A percentile compares a stretch with the other conserved stretches of the same genome.
These are phyloP conservation scores for Botryotinia narcissicola DNA, from an alignment of 2,329 filamentous ascomycete genomes.

Conservation along the genomic window DNA sequence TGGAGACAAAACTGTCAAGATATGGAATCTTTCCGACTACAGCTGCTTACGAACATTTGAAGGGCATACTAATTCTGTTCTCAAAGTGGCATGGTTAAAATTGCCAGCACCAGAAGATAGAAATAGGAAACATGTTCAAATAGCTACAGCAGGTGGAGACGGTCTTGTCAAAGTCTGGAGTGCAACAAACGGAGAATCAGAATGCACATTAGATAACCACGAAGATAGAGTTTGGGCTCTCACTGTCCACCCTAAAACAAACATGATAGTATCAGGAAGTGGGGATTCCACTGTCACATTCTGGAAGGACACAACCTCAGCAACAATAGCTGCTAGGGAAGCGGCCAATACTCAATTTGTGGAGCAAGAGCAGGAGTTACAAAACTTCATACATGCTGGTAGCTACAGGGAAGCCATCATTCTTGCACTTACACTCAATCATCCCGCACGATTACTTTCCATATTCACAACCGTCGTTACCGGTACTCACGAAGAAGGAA, in stretches of 20 bases:
- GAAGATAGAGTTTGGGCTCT: constrained; percentile 94
- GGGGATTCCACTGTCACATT: constrained; percentile 92
- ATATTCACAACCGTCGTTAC: constrained; percentile 81
- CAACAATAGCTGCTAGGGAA: constrained; percentile 72
- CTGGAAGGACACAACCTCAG: constrained; percentile 87
- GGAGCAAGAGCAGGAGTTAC: constrained; percentile 90
- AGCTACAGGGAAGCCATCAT: constrained; percentile 93
- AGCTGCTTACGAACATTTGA: constrained; percentile 91
- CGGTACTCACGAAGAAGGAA: constrained; percentile 58
- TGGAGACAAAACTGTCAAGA: constrained; percentile 92
- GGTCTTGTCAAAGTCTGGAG: constrained; percentile 98
- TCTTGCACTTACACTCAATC: constrained; percentile 88
- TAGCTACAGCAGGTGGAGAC: constrained; percentile 88
- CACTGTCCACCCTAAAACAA: constrained; percentile 64
- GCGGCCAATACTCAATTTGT: constrained; percentile 74
- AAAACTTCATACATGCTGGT: constrained; percentile 85
- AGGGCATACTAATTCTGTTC: constrained; percentile 90
- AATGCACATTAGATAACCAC: constrained; percentile 93
- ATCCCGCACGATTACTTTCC: constrained; percentile 80
- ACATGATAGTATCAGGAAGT: constrained; percentile 83
- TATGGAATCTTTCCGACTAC: constrained; percentile 93
- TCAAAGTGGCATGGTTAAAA: constrained; percentile 88
- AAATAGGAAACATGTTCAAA: constrained; percentile 61
- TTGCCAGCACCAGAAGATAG: constrained; percentile 49
- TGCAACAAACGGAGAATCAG: constrained; percentile 76